Base-by-base conservation (phyloP, 176 grass and related monocot species). In the Puccinellia tenuiflora region DNA sequence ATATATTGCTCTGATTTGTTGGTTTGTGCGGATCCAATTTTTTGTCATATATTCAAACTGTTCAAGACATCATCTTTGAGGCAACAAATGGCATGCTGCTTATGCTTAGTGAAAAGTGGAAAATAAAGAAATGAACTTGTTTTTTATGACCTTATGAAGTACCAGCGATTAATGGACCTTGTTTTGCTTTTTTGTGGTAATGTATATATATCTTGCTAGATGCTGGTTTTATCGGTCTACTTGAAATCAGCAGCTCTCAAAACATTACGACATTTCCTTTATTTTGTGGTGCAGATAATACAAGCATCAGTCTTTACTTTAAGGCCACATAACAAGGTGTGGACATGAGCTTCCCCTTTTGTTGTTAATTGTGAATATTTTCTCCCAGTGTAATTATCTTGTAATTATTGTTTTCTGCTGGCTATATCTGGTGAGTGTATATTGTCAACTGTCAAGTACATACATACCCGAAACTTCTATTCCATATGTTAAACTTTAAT, bases 331-430 rank as follows among this genome's bases (percentile, higher is more conserved):
- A 21, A 33, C 29, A 79, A 57, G 83, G 39, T 79, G 67, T 48
- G 42, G 11, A 55, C 22, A 40, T 20, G 33, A 60, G 68, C 14
- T 68, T 68, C 39, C 52, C 74, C 22, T 66, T 29, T 66, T 77
- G 18, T 46, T 78, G 17, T 84, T 77, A 15, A 78, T 57, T 78
- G 83, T 78, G 33, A 42, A 57, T 56, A 15, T 39, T 34, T 78
- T 60, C 50, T 56, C 9, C 16, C 21, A 79, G 51, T 47, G 17
- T 68, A 5, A 2, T 43, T 55, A 37, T 77, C 35, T 60, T 60
- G 25, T 39, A 54, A 25, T 61, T 57, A 7, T 53, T 40, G n/a
- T 37, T 38, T 81, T 70, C 67, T 71, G 39, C 13, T 71, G 39
- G n/a, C 68, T 26, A 17, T 70, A n/a, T 45, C 13, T 43, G 39